Evolutionary conservation across 257 asterid genomes (phyloP), one percentile per base, ranked within the genome.

Genomic region (Rhazya stricta): DNA sequence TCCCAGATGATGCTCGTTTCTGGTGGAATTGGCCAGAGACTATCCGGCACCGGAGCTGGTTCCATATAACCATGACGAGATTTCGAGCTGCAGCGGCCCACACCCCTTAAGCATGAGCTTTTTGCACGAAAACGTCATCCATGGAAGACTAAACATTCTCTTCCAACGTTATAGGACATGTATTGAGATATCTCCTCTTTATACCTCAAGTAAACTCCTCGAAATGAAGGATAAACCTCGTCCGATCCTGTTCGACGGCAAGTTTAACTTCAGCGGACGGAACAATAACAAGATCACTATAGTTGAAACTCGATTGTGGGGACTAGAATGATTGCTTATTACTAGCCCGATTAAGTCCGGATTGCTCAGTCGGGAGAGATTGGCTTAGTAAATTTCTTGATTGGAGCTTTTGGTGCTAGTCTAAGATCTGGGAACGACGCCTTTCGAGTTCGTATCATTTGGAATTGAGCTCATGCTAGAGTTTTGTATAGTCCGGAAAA

Each of bases 11-110:
- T 77, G 78, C 88, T 83, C 0, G 84, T 37, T 48, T 88, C 91
- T 9, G 84, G 75, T 21, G 92, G 92, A 8, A 80, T 82, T 0
- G 88, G 15, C 92, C 88, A 88, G 48, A 86, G 79, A 42, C 89
- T 86, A 11, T 70, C 41, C 0, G 89, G 96, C 66, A 85, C 43
- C 0, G 91, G 89, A 3, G 63, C 69, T 10, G 94, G 91, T 39
- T 81, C 89, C 7, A 53, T 57, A 48, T 88, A 86, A 25, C 79
- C 74, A 2, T 67, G 29, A 13, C 89, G 90, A 0, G 89, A 67
- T 43, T 79, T 85, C 0, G 96, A 92, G 80, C 88, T 74, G 91
- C 9, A 89, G 86, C 0, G 91, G 92, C 80, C 88, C 92, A 73
- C 92, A 89, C 0, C 90, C 89, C 60, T 77, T 84, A 0, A 88